Base-by-base conservation (phyloP, 176 grass and related monocot genomes). In the Poa pratensis region DNA sequence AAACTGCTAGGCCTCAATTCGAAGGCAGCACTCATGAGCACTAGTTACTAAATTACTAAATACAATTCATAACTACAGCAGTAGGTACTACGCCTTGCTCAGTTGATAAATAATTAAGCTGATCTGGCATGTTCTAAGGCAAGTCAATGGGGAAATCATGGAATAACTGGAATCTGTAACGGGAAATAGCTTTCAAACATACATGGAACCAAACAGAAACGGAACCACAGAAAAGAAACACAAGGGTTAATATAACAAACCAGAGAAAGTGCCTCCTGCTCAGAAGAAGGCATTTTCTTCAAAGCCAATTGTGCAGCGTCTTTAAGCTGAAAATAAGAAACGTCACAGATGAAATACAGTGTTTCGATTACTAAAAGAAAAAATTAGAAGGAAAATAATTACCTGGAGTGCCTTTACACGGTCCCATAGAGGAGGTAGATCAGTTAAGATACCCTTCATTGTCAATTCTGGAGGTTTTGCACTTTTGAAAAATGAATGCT, bases 361-460 rank as follows among this genome's bases (percentile, higher is more conserved):
- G 82, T 26, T 84, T 55, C 24, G 12, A 84, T 43, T 40, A 78
- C 63, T 50, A 83, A 86, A 80, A 63, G 4, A 35, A 52, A 55
- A 77, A 78, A 63, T 28, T 8, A 59, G 79, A 67, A 58, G 81
- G 22, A 73, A 86, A 6, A 61, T 77, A 43, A 22, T 77, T 77
- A 99, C 97, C 94, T 96, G 97, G 19, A 99, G 97, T 80, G 97
- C 88, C 80, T 99, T 99, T 79, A 99, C 97, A 85, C 94, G 86
- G 40, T 96, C 94, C 97, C 94, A 92, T 40, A 99, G 92, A 53
- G 97, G 97, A 69, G 94, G 97, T 71, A 99, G 87, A 84, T 89
- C 92, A 80, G 80, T 88, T 82, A 96, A 83, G 34, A 99, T 94
- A 85, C 75, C 84, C 88, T 96, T 99, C 87, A 99, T 62, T 53